Conservation (phyloP, 2,329 filamentous ascomycete species). For the Trichophyton mentagrophytes region DNA sequence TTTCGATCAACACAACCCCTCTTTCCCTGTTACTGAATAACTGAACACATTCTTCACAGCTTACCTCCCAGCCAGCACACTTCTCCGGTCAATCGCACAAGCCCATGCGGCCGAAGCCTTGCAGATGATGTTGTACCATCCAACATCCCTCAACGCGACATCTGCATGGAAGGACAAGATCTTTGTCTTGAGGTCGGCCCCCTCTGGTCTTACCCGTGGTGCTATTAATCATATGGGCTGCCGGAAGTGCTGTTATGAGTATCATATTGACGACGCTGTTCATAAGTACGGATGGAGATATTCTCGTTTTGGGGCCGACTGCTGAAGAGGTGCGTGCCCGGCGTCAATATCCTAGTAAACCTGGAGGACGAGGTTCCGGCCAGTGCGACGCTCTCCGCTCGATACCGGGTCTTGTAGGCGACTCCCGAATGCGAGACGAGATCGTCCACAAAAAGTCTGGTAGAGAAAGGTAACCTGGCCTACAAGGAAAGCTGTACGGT, state of each 20-base stretch:
- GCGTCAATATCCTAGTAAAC: background rate
- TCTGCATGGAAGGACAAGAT: background rate
- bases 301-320: slow-evolving; percentile 9
- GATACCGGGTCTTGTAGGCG: background rate
- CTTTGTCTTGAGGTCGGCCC: background rate
- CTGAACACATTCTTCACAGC: background rate
- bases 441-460: background rate
- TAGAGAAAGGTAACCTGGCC: background rate
- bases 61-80: background rate
- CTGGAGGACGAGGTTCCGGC: too few relatives aligned
- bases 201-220: background rate
- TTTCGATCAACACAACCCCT: background rate
- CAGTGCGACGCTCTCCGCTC: background rate
- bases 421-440: background rate
- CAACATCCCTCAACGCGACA: background rate
- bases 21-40: background rate
- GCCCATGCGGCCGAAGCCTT: background rate
- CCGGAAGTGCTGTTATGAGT: slow-evolving; percentile 5
- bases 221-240: slow-evolving; percentile 10
- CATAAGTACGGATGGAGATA: slow-evolving; percentile 11
- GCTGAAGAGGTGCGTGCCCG: background rate
- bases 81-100: slow-evolving; percentile 8
- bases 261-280: slow-evolving; percentile 9
- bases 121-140: slow-evolving; percentile 7
- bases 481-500: background rate